phyloP scores from a whole-genome alignment of 306 rosid species.

The Psophocarpus tetragonolobus region DNA sequence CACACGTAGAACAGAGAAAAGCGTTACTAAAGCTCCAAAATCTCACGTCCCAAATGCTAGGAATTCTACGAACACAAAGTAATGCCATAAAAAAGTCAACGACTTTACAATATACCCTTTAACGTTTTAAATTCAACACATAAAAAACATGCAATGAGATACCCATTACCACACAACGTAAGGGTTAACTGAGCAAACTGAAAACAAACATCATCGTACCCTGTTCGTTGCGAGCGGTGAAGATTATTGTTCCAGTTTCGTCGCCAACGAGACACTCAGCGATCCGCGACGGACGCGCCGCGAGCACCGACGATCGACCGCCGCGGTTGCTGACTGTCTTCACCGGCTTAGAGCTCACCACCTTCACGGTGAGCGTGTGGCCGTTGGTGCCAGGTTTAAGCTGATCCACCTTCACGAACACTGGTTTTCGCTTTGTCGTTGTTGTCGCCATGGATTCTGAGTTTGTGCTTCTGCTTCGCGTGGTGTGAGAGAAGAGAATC shows the following conservation, averaged over 20 bases:
- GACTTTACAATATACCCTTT: neutral
- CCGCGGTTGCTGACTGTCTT: slow-evolving; percentile 38
- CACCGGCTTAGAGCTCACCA: slow-evolving; percentile 57
- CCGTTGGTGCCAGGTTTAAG: slow-evolving; percentile 81
- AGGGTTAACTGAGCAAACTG: neutral
- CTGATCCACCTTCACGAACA: slow-evolving; percentile 74
- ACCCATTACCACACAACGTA: neutral
- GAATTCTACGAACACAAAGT: neutral
- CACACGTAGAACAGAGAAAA: neutral
- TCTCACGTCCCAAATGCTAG: neutral
- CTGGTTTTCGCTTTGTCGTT: slow-evolving; percentile 76
- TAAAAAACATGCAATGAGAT: neutral
- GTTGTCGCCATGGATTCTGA: slow-evolving; percentile 53
- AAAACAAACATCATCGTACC: slow-evolving; percentile 38
- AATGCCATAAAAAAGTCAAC: neutral
- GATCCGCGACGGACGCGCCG: slow-evolving; percentile 62
- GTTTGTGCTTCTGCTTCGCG: neutral
- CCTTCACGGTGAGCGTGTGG: slow-evolving; percentile 85
- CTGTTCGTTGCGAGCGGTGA: slow-evolving; percentile 92
- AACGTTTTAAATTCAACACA: neutral
- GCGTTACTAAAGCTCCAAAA: neutral
- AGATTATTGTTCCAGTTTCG: slow-evolving; percentile 71
- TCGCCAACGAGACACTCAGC: slow-evolving; percentile 82
- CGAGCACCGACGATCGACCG: slow-evolving; percentile 55
- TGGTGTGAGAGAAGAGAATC: slow-evolving; percentile 8